Percentiles rank a stretch among this genome's conserved stretches.
Conservation (phyloP, 495 filamentous ascomycete genomes). For the Pyronema omphalodes region DNA sequence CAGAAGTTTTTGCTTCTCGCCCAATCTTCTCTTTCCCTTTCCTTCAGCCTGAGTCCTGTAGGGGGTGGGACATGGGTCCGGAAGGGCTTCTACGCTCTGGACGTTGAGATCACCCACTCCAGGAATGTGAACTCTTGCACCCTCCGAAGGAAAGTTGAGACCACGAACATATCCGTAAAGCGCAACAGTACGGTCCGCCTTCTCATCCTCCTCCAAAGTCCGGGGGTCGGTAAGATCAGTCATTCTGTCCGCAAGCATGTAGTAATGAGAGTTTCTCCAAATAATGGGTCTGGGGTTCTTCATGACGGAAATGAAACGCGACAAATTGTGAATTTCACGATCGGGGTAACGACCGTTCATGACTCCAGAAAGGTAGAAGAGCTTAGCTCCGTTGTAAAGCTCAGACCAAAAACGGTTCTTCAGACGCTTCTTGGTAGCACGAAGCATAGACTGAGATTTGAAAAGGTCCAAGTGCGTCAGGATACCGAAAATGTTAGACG, state of each 20-base stretch:
- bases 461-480: conserved; percentile 93
- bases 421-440: conserved; percentile 80
- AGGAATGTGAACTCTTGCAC: conserved; percentile 77
- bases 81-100: conserved; percentile 62
- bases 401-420: conserved; percentile 96
- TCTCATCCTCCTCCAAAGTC: conserved; percentile 65
- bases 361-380: conserved; percentile 90
- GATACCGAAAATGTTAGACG: conserved; percentile 93
- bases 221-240: conserved; percentile 87
- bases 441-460: conserved; percentile 72
- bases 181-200: conserved; percentile 75
- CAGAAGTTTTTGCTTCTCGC: conserved; percentile 87
- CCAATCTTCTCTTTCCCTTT: conserved; percentile 59
- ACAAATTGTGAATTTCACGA: conserved; percentile 86
- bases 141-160: conserved; percentile 81
- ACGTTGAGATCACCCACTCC: conserved; percentile 86
- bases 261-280: conserved; percentile 95
- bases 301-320: conserved; percentile 90
- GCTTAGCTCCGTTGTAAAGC: conserved; percentile 84
- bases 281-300: conserved; percentile 89
- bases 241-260: conserved; percentile 81
- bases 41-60: conserved; percentile 70
- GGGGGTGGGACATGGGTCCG: conserved; percentile 90
- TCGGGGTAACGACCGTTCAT: conserved; percentile 94
- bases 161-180: conserved; percentile 88